phyloP scores from a whole-genome alignment of 306 rosid species.

The Vicia sativa region DNA sequence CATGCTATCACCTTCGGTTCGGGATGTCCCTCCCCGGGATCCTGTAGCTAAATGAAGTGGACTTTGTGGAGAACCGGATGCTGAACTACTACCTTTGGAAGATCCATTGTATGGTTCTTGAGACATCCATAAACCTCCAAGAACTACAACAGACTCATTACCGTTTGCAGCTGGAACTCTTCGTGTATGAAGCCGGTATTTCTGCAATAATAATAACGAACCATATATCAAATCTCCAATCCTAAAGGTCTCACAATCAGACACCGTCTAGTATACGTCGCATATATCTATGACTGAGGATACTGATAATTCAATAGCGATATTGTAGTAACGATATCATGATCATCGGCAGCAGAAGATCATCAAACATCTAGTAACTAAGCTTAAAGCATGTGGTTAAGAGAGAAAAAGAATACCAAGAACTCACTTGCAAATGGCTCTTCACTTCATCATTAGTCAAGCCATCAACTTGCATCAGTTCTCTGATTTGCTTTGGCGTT shows the following conservation, averaged over 20 bases:
- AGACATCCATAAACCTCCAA: slow-evolving; percentile 79
- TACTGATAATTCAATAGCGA: neutral
- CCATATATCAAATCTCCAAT: slow-evolving; percentile 21
- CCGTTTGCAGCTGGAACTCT: slow-evolving; percentile 60
- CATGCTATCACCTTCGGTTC: slow-evolving; percentile 62
- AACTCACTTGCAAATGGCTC: slow-evolving; percentile 92
- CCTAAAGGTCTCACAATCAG: slow-evolving; percentile 17
- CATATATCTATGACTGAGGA: neutral
- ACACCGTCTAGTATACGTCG: neutral
- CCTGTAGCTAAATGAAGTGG: slow-evolving; percentile 77
- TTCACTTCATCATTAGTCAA: slow-evolving; percentile 97
- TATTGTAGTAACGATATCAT: neutral
- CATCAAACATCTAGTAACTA: slow-evolving; percentile 5
- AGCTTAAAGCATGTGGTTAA: slow-evolving; percentile 11
- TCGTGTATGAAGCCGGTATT: slow-evolving; percentile 91
- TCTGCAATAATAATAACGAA: slow-evolving; percentile 57
- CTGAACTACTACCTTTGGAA: slow-evolving; percentile 74
- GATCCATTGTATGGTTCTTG: slow-evolving; percentile 77
- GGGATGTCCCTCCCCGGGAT: slow-evolving; percentile 63
- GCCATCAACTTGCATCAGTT: slow-evolving; percentile 98
- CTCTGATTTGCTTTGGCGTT: slow-evolving; percentile 98
- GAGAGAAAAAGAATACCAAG: slow-evolving; percentile 2
- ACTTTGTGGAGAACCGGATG: slow-evolving; percentile 89
- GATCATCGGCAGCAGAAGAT: neutral
- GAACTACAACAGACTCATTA: slow-evolving; percentile 62